Conservation (phyloP, 2,329 filamentous ascomycete species). For the Amphichorda felina region DNA sequence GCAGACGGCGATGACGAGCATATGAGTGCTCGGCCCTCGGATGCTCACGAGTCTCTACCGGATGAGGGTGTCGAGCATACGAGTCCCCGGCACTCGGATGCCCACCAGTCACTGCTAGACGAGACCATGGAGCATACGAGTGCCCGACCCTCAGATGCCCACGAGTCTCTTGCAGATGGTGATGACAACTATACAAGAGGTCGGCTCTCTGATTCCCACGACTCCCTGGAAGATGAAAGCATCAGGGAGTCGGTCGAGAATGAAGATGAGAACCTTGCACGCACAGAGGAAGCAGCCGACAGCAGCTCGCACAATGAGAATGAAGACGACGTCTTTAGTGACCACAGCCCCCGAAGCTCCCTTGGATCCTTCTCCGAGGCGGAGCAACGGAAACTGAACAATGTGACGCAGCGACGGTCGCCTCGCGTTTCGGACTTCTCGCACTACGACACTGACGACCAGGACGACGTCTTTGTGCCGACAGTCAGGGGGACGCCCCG, state of each 20-base stretch:
- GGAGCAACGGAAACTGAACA: slow-evolving; percentile 19
- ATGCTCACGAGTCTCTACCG: slow-evolving; percentile 9
- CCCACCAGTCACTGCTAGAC: background rate
- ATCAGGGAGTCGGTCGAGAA: slow-evolving; percentile 2
- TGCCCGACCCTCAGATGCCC: background rate
- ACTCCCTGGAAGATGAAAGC: background rate
- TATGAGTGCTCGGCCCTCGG: slow-evolving; percentile 13
- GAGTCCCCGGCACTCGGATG: background rate
- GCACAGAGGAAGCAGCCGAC: slow-evolving; percentile 14
- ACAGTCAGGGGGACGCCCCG: slow-evolving; percentile 48
- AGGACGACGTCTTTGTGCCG: slow-evolving; percentile 34
- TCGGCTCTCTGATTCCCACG: background rate
- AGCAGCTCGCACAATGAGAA: slow-evolving; percentile 38
- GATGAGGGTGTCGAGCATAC: background rate
- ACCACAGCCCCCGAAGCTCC: slow-evolving; percentile 44
- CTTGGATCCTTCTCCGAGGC: slow-evolving; percentile 34
- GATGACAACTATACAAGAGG: background rate
- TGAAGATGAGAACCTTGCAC: slow-evolving; percentile 2
- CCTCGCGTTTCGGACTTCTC: slow-evolving; percentile 38
- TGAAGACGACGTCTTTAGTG: slow-evolving; percentile 48
- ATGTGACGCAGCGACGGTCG: slow-evolving; percentile 14
- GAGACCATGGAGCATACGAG: background rate
- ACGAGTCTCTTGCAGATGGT: background rate
- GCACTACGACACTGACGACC: slow-evolving; percentile 28
- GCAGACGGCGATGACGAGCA: background rate